A percentile compares a stretch with the other conserved stretches of the same genome.
phyloP scores from a whole-genome alignment of 345 rosid species.

The Moricandia arvensis region DNA sequence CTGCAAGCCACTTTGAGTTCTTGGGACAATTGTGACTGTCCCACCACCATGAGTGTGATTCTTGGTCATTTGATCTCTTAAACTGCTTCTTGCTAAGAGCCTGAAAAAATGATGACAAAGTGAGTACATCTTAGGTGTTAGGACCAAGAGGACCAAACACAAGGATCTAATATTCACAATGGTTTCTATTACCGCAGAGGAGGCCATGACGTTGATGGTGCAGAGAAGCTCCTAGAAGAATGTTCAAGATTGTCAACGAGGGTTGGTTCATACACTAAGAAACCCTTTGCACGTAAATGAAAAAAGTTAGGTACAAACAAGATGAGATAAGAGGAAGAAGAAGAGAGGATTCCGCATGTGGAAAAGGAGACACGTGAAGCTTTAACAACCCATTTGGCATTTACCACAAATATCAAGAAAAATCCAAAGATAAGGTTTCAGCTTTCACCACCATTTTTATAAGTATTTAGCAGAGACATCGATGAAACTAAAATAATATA shows the following conservation, averaged over 20 bases:
- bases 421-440: constrained; percentile 3
- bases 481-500: constrained; percentile 1
- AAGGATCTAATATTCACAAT: not conserved
- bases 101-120: too few relatives aligned
- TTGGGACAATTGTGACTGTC: constrained; percentile 75
- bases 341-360: too few relatives aligned
- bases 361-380: constrained; percentile 35
- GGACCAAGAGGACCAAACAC: constrained; percentile 14
- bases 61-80: constrained; percentile 49
- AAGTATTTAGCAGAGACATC: constrained; percentile 9
- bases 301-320: constrained; percentile 8
- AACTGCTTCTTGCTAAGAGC: constrained; percentile 38
- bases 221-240: constrained; percentile 13
- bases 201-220: constrained; percentile 25
- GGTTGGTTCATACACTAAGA: not conserved
- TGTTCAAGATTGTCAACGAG: not conserved
- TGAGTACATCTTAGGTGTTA: too few relatives aligned
- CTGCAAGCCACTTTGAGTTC: constrained; percentile 84
- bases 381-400: constrained; percentile 19
- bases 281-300: not conserved
- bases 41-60: constrained; percentile 89
- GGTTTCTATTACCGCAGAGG: constrained; percentile 33
- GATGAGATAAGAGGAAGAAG: constrained; percentile 32
- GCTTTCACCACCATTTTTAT: not conserved
- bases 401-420: constrained; percentile 21